Percentiles rank a stretch among this genome's conserved stretches.
Conservation (phyloP, 2,329 filamentous ascomycete species). For the Fusarium equiseti region DNA sequence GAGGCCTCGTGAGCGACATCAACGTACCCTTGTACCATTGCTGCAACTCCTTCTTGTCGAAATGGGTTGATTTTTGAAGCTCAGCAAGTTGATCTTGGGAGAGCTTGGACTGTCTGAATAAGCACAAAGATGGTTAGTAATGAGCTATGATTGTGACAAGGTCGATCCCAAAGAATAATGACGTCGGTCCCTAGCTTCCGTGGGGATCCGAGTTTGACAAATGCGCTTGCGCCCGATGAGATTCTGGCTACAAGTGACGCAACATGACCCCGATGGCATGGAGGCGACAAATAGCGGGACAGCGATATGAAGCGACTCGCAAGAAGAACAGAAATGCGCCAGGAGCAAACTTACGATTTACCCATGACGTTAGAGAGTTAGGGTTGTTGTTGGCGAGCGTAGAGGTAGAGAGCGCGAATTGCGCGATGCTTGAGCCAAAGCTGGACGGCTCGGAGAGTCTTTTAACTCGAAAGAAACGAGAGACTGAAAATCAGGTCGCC, state of each 20-base stretch:
- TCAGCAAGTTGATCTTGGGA: slow-evolving; percentile 95
- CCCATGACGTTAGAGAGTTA: slow-evolving; percentile 55
- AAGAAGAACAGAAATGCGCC: not conserved
- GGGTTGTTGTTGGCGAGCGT: slow-evolving; percentile 25
- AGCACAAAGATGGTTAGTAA: slow-evolving; percentile 37
- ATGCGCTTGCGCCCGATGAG: slow-evolving; percentile 39
- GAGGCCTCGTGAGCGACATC: slow-evolving; percentile 8
- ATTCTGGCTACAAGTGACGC: slow-evolving; percentile 27
- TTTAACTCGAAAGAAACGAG: slow-evolving; percentile 18
- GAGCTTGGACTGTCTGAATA: slow-evolving; percentile 91
- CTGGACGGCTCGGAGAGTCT: slow-evolving; percentile 16
- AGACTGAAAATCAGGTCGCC: slow-evolving; percentile 10
- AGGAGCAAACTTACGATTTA: slow-evolving; percentile 64
- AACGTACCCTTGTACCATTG: slow-evolving; percentile 98
- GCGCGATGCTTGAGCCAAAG: slow-evolving; percentile 39
- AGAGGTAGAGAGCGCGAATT: slow-evolving; percentile 44
- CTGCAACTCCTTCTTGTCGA: slow-evolving; percentile 99
- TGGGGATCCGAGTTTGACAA: slow-evolving; percentile 37
- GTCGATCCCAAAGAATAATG: slow-evolving; percentile 36
- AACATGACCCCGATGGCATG: slow-evolving; percentile 10
- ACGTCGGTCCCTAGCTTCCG: slow-evolving; percentile 42
- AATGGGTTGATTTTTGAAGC: slow-evolving; percentile 96
- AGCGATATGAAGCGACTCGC: not conserved
- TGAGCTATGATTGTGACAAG: slow-evolving; percentile 19
- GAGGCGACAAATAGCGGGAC: slow-evolving; percentile 1